Conservation (phyloP, 2,329 filamentous ascomycete species). For the Pestalotiopsis sp. region DNA sequence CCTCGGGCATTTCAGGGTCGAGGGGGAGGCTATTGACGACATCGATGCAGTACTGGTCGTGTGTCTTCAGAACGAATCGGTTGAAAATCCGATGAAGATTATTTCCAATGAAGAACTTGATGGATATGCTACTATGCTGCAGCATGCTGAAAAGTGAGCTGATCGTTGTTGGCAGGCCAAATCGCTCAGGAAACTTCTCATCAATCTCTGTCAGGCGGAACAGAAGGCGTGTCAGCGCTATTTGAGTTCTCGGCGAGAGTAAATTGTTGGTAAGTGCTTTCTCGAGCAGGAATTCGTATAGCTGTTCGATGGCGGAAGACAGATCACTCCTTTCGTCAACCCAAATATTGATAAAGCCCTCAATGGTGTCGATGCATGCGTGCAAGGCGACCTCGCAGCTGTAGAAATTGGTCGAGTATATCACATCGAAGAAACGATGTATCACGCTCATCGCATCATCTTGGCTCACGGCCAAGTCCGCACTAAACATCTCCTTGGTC, state of each 20-base stretch:
- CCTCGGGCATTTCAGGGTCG: constrained; percentile 71
- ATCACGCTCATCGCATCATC: constrained; percentile 49
- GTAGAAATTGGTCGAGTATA: constrained; percentile 61
- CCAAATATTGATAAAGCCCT: constrained; percentile 65
- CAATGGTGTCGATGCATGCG: constrained; percentile 67
- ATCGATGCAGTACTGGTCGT: constrained; percentile 83
- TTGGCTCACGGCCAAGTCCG: constrained; percentile 50
- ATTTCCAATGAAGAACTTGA: constrained; percentile 75
- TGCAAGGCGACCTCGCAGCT: constrained; percentile 73
- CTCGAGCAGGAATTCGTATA: constrained; percentile 78
- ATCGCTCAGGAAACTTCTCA: constrained; percentile 63
- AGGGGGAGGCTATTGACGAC: constrained; percentile 77
- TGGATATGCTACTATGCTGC: constrained; percentile 61
- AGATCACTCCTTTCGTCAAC: constrained; percentile 58
- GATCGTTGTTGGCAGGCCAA: constrained; percentile 58
- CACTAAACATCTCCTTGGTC: constrained; percentile 52
- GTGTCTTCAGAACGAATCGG: constrained; percentile 77
- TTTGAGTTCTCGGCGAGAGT: constrained; percentile 69
- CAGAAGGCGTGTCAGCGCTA: constrained; percentile 67
- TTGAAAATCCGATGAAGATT: constrained; percentile 75
- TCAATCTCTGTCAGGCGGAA: constrained; percentile 67
- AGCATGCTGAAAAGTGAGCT: constrained; percentile 77
- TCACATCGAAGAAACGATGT: constrained; percentile 49
- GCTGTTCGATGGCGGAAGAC: constrained; percentile 65
- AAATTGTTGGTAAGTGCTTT: constrained; percentile 66